These are phyloP conservation scores for Solanum sitiens DNA, from an alignment of 257 asterid genomes.

Conservation along the genomic window DNA sequence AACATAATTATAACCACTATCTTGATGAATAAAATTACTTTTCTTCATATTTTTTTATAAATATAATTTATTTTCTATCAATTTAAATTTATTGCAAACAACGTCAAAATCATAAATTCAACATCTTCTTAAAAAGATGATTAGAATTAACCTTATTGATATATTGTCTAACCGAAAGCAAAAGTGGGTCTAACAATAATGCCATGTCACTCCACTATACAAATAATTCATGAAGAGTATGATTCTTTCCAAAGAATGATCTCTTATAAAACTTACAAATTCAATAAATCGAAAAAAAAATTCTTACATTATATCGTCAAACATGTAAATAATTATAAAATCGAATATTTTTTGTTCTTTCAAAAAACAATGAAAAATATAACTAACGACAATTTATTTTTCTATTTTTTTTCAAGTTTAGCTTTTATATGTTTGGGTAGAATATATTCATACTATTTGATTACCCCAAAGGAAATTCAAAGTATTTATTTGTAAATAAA, in stretches of 20 bases:
- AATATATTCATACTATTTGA: not conserved
- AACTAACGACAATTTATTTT: not conserved
- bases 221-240: no score
- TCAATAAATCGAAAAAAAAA: no score
- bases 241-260: no score
- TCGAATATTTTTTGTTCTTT: rapidly evolving
- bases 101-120: no score
- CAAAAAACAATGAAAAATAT: not conserved
- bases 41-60: no score
- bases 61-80: no score
- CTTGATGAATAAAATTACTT: no score
- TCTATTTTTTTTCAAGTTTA: not conserved
- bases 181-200: no score
- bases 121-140: not conserved
- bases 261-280: not conserved
- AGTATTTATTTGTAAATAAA: no score
- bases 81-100: no score
- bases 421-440: not conserved
- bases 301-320: no score
- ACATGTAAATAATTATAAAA: not conserved
- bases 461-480: not conserved
- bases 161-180: not conserved
- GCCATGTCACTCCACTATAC: not conserved
- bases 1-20: no score
- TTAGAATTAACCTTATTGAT: not conserved